phyloP scores from a whole-genome alignment of 805 yeast species.

The Teunomyces kruisii region DNA sequence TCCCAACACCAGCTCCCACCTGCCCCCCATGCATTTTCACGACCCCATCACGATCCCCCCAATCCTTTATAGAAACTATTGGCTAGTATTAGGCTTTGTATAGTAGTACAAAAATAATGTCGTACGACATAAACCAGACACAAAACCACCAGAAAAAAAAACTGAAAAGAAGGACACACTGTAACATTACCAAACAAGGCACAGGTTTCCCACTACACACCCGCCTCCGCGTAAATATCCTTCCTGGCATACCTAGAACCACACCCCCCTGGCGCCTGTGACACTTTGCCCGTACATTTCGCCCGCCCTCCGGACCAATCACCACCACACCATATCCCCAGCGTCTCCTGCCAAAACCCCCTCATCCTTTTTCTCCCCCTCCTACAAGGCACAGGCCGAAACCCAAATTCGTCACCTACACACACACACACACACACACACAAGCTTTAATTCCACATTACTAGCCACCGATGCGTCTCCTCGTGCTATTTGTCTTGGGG shows the following conservation, averaged over 20 bases:
- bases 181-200: neutral
- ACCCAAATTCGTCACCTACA: too few relatives aligned
- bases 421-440: neutral
- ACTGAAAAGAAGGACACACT: neutral
- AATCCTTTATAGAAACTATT: too few relatives aligned
- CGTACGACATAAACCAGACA: neutral
- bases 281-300: neutral
- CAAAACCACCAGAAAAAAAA: neutral
- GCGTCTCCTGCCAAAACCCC: neutral
- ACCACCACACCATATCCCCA: neutral
- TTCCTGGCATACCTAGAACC: too few relatives aligned
- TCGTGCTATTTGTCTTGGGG: neutral
- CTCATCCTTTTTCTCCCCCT: neutral
- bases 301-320: neutral
- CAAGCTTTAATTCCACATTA: too few relatives aligned
- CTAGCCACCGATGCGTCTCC: conserved; percentile 1
- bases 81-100: neutral
- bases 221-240: too few relatives aligned
- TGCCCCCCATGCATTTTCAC: neutral
- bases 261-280: too few relatives aligned
- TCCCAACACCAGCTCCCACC: too few relatives aligned
- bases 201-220: too few relatives aligned
- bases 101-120: neutral
- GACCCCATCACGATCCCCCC: neutral
- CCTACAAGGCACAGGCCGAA: too few relatives aligned